Percentiles rank a stretch among this genome's conserved stretches.
Evolutionary conservation across 208 protist species (phyloP).

Genomic region (Sergeia podlipaevii): DNA sequence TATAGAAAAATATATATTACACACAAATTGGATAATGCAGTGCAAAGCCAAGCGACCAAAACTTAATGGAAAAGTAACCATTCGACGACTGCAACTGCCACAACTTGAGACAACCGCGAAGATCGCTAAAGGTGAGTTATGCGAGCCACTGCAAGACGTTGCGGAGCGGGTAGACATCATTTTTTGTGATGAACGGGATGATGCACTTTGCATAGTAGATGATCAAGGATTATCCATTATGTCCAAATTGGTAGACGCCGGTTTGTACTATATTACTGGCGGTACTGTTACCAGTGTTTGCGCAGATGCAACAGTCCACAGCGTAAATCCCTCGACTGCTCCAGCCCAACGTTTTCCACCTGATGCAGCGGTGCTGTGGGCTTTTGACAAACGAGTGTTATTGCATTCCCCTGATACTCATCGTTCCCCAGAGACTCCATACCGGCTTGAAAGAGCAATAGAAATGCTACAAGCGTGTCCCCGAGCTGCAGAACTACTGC

Average conservation of each 20-base stretch:
- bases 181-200: constrained; percentile 12
- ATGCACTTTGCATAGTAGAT: constrained; percentile 37
- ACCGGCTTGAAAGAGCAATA: constrained; percentile 57
- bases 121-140: constrained; percentile 52
- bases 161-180: constrained; percentile 38
- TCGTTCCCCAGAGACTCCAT: constrained; percentile 62
- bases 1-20: background rate
- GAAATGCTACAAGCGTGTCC: constrained; percentile 35
- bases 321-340: too few species aligned
- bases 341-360: too few species aligned
- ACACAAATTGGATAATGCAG: background rate
- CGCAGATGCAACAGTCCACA: background rate
- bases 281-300: background rate
- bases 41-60: constrained; percentile 14
- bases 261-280: constrained; percentile 58
- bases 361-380: constrained; percentile 57
- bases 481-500: constrained; percentile 52
- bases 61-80: constrained; percentile 44
- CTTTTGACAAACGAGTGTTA: constrained; percentile 64
- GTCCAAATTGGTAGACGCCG: constrained; percentile 35
- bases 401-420: constrained; percentile 43
- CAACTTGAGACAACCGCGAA: constrained; percentile 38
- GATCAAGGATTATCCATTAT: constrained; percentile 56
- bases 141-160: constrained; percentile 37
- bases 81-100: constrained; percentile 39